Percentiles rank a stretch among this genome's conserved stretches.
phyloP scores from a whole-genome alignment of 331 rosid species.

The Malus hybrid region DNA sequence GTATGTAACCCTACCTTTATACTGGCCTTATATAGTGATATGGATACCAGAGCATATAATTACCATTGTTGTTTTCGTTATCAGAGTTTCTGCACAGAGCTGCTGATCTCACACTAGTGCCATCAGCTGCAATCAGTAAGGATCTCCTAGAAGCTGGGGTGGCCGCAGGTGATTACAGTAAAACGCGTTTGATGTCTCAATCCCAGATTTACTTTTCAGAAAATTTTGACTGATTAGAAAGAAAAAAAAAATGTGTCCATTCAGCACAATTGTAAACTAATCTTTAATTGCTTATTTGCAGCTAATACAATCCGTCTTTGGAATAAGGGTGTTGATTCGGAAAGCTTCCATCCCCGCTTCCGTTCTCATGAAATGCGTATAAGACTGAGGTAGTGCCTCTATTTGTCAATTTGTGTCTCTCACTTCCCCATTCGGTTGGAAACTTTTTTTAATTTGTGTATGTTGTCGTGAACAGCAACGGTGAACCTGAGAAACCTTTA shows the following conservation, averaged over 20 bases:
- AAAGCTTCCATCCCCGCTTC: conserved; percentile 78
- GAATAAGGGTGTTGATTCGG: conserved; percentile 98
- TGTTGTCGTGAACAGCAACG: conserved; percentile 41
- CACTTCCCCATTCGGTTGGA: neutral
- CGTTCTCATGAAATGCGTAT: conserved; percentile 76
- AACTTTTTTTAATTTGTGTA: conserved; percentile 11
- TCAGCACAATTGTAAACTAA: neutral
- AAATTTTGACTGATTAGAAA: neutral
- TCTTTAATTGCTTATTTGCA: conserved; percentile 26
- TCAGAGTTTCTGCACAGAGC: conserved; percentile 91
- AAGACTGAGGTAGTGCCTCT: conserved; percentile 52
- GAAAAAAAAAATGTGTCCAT: neutral
- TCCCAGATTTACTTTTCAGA: neutral
- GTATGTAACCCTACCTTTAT: conserved; percentile 35
- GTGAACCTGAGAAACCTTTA: conserved; percentile 88
- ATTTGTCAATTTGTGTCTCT: neutral
- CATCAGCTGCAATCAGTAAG: conserved; percentile 80
- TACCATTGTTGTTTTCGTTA: conserved; percentile 11
- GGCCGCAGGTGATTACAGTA: conserved; percentile 60
- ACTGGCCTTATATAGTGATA: neutral
- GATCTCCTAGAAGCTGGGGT: conserved; percentile 76
- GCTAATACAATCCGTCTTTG: conserved; percentile 92
- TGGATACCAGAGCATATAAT: conserved; percentile 4
- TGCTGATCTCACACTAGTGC: conserved; percentile 92
- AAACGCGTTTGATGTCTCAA: neutral